phyloP scores from a whole-genome alignment of 805 yeast species.

The Sugiyamaella floridensis region DNA sequence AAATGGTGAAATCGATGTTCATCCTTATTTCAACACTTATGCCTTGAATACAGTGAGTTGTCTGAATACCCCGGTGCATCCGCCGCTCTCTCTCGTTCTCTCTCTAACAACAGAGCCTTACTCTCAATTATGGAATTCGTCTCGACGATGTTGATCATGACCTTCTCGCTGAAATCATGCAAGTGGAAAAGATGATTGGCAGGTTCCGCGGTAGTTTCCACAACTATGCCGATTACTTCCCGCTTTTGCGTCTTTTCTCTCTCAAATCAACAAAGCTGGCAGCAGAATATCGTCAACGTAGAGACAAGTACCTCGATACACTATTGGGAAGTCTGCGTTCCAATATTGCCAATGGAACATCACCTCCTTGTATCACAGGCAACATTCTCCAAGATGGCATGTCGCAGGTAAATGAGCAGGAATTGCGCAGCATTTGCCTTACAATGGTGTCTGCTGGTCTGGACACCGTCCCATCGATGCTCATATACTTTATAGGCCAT shows the following conservation, averaged over 20 bases:
- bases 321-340: conserved; percentile 26
- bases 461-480: conserved; percentile 61
- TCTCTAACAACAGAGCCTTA: conserved; percentile 40
- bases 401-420: conserved; percentile 35
- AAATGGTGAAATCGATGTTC: conserved; percentile 28
- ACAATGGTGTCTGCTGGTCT: conserved; percentile 77
- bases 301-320: conserved; percentile 30
- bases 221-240: conserved; percentile 35
- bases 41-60: conserved; percentile 31
- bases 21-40: conserved; percentile 31
- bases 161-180: conserved; percentile 28
- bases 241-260: conserved; percentile 29
- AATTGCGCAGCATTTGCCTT: conserved; percentile 53
- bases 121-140: conserved; percentile 37
- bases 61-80: conserved; percentile 49
- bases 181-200: conserved; percentile 29
- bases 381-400: conserved; percentile 27
- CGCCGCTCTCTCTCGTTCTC: too few relatives aligned
- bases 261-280: conserved; percentile 26
- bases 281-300: conserved; percentile 22
- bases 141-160: conserved; percentile 28
- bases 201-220: conserved; percentile 33
- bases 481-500: conserved; percentile 55
- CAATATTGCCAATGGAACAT: conserved; percentile 22
- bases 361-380: conserved; percentile 31